Percentiles rank a stretch among this genome's conserved stretches.
Conservation (phyloP, 2,329 filamentous ascomycete genomes). For the Thyridium curvatum region DNA sequence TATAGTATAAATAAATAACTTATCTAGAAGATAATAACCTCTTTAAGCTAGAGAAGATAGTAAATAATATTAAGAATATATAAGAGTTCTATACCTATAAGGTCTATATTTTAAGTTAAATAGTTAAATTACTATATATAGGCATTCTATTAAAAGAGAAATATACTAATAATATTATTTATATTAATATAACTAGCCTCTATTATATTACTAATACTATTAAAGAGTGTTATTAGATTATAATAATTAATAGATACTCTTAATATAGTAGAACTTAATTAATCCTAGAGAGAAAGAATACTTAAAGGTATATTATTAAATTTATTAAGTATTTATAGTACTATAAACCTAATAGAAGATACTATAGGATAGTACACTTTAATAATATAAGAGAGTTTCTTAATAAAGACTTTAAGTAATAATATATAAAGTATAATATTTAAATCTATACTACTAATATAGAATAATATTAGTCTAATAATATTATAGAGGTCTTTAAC, state of each 20-base stretch:
- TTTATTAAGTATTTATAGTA: too few relatives aligned
- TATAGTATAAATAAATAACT: not conserved
- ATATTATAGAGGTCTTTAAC: not conserved
- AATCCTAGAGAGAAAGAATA: too few relatives aligned
- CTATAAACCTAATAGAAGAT: too few relatives aligned
- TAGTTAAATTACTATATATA: not conserved
- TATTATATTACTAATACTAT: too few relatives aligned
- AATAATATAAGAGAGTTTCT: too few relatives aligned
- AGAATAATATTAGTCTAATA: not conserved
- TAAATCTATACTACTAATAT: not conserved
- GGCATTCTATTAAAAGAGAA: too few relatives aligned
- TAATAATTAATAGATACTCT: not conserved
- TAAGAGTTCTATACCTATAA: not conserved
- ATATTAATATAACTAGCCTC: too few relatives aligned
- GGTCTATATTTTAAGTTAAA: not conserved
- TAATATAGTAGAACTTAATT: too few relatives aligned
- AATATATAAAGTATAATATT: not conserved
- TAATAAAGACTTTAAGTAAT: not conserved
- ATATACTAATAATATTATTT: too few relatives aligned
- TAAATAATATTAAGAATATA: not conserved
- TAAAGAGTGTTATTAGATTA: not conserved
- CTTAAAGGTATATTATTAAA: too few relatives aligned
- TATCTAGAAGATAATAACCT: not conserved
- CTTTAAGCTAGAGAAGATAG: not conserved
- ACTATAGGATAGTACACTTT: too few relatives aligned